A percentile compares a stretch with the other conserved stretches of the same genome.
Conservation (phyloP, 73 alveolate genomes). For the Effrenium voratum region DNA sequence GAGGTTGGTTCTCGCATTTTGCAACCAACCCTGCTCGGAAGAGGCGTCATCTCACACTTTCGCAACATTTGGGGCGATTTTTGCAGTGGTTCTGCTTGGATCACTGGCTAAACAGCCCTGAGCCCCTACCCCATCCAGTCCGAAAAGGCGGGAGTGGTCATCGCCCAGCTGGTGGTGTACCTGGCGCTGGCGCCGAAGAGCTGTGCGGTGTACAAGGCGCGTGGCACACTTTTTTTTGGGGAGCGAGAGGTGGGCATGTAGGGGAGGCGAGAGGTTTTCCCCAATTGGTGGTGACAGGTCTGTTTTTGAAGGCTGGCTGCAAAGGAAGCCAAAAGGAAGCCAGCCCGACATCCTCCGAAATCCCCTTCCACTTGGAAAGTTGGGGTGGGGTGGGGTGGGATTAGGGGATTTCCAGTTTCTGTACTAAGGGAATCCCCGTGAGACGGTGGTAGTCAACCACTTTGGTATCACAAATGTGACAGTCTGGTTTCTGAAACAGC, state of each 20-base stretch:
- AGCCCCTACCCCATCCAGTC: too few species aligned
- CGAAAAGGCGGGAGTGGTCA: constrained; percentile 68
- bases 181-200: constrained; percentile 84
- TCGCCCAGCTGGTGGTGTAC: constrained; percentile 49
- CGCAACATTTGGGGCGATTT: too few species aligned
- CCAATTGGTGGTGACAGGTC: background rate
- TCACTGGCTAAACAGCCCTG: too few species aligned
- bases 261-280: background rate
- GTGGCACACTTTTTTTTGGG: background rate
- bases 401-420: too few species aligned
- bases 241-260: background rate
- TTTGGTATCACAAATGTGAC: too few species aligned
- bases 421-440: too few species aligned
- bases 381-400: background rate
- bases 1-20: too few species aligned
- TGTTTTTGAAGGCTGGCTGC: background rate
- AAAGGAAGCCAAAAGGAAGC: background rate
- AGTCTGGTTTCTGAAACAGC: too few species aligned
- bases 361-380: background rate
- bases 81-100: too few species aligned
- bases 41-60: too few species aligned
- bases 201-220: constrained; percentile 65
- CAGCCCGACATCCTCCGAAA: background rate
- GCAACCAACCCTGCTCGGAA: too few species aligned
- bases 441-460: too few species aligned